phyloP scores from a whole-genome alignment of 352 stramenopile species.

The Lagenidium sp. region DNA sequence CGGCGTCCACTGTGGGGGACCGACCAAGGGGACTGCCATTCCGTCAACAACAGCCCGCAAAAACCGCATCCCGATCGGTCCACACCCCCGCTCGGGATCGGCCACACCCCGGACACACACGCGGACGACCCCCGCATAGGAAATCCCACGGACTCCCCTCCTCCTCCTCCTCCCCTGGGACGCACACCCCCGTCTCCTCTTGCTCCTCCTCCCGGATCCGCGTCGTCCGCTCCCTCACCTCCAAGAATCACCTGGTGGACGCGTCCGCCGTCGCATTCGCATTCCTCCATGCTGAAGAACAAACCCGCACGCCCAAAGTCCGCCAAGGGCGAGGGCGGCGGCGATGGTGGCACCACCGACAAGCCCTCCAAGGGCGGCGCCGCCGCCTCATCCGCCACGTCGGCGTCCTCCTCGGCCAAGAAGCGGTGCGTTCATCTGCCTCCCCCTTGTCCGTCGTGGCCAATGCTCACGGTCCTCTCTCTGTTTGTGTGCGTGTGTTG shows the following conservation, averaged over 20 bases:
- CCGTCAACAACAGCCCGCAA: too few relatives aligned
- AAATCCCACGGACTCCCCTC: too few relatives aligned
- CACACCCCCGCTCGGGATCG: too few relatives aligned
- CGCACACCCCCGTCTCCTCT: too few relatives aligned
- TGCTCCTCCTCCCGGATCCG: neutral
- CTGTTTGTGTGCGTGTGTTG: too few relatives aligned
- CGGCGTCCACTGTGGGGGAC: too few relatives aligned
- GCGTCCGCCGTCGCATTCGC: neutral
- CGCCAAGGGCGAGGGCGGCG: neutral
- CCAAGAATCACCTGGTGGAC: neutral
- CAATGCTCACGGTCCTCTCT: neutral
- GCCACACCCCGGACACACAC: too few relatives aligned
- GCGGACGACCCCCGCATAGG: too few relatives aligned
- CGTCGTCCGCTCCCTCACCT: neutral
- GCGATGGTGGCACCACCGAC: neutral
- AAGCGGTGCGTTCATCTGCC: conserved; percentile 1
- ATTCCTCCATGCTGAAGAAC: too few relatives aligned
- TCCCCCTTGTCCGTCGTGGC: neutral
- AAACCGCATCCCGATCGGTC: too few relatives aligned
- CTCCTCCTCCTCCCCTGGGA: neutral
- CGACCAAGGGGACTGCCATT: too few relatives aligned
- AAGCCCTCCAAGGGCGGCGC: neutral
- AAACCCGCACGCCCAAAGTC: neutral
- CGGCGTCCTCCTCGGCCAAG: too few relatives aligned
- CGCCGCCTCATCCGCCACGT: neutral